Evolutionary conservation across 2,329 filamentous ascomycete genomes (phyloP), one percentile per base, ranked within the genome.

Genomic region (Trichoderma sp.): DNA sequence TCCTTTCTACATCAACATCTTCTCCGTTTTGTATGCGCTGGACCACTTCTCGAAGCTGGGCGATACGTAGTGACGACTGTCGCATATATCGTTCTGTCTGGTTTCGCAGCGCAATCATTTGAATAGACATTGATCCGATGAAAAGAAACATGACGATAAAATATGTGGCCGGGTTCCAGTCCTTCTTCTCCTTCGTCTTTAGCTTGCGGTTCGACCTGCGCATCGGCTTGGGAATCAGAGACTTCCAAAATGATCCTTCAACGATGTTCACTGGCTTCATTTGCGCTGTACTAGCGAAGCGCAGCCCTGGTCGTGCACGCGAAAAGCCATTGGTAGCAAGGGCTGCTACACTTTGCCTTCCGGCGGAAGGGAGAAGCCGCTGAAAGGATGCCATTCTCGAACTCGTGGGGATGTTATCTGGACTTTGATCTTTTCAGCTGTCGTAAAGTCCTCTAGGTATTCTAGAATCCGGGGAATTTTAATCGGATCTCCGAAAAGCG

Each of bases 71-170:
- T 74, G 97, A 92, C 5, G 94, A 90, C 73, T 89, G 89, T 62
- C 94, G 88, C 76, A 85, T 88, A 74, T 92, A 94, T 11, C 89
- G 88, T 37, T 86, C 84, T 76, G 90, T 91, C 62, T 94, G 90
- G 74, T 92, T 92, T 75, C 90, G 91, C 75, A 98, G 79, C 43
- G 89, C 86, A 76, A 99, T 91, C 85, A 96, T 92, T 75, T 97
- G 92, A 74, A 99, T 97, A 16, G 95, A 92, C 85, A 97, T 97
- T 71, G 93, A 97, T 4, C 96, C 96, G 72, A 98, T 95, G 72
- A 98, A 86, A 52, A 94, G 83, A 76, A 94, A 94, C 72, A 95
- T 92, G 74, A 90, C 83, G 73, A 95, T 92, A 79, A 90, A 96
- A 76, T 93, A 95, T 0, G 90, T 94, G 24, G 91, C 91, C 3